phyloP scores from a whole-genome alignment of 257 asterid species.

The Cynanchum wilfordii region DNA sequence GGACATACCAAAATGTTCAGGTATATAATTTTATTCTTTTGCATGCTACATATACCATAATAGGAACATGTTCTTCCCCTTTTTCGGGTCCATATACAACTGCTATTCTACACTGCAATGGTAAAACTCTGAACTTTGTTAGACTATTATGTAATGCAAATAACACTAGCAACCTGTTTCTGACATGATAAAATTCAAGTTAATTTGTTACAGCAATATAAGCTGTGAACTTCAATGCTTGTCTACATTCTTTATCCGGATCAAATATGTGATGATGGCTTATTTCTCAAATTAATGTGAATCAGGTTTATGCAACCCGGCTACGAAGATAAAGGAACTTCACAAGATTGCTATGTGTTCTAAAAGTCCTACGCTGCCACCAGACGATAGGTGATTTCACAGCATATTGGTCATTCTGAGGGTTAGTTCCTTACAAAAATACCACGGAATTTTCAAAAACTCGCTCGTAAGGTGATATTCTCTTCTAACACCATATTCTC shows the following conservation, averaged over 20 bases:
- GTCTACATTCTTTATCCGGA: neutral
- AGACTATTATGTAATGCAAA: neutral
- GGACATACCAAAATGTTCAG: slow-evolving; percentile 29
- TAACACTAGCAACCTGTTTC: neutral
- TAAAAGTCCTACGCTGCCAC: slow-evolving; percentile 17
- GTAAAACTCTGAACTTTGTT: neutral
- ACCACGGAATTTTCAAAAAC: too few species aligned
- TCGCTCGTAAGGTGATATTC: neutral
- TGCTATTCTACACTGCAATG: neutral
- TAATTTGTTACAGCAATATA: neutral
- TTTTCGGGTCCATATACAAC: neutral
- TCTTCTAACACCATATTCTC: neutral
- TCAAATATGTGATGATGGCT: neutral
- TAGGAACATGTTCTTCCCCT: neutral
- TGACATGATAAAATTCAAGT: neutral
- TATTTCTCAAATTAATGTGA: neutral
- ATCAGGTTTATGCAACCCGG: slow-evolving; percentile 21
- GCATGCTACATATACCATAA: neutral
- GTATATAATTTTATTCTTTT: slow-evolving; percentile 4
- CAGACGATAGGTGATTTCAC: slow-evolving; percentile 6
- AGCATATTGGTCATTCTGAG: neutral
- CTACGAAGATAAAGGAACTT: slow-evolving; percentile 18
- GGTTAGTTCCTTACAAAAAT: neutral
- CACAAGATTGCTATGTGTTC: slow-evolving; percentile 19
- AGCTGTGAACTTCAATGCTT: neutral